Base-by-base conservation (phyloP, 169 alveolate genomes). In the Cardiosporidium cionae region DNA sequence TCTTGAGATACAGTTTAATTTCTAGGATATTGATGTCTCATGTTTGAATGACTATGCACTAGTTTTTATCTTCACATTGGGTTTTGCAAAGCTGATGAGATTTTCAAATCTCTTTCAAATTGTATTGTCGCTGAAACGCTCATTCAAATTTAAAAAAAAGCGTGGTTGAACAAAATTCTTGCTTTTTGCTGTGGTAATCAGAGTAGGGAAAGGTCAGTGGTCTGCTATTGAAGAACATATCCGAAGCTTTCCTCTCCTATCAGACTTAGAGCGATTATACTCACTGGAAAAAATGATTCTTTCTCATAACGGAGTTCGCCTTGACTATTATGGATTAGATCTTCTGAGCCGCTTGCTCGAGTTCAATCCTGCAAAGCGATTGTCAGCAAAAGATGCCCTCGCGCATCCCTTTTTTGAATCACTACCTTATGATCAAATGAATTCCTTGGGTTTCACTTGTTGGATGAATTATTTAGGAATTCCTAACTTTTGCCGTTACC, bases 361-460 rank as follows among this genome's bases (percentile, higher is more conserved):
- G 3, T 32, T 70, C 22, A 35, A 53, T 16, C 76, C 76, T 16
- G 27, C 71, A 7, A 36, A 52, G 28, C 76, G 76, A 7, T 34
- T 70, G 16, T 4, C 76, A 22, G 76, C 76, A 34, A 29, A 70
- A n/a, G 34, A 63, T 34, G 76, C 76, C 37, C 73, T 70, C 33
- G 70, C 76, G 1, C 76, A 70, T 9, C 76, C 76, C 7, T 70
- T 53, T 53, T 70, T 70, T 63, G 34, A 52, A 5, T 53, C 34
- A 16, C 2, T 70, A 35, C 76, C 76, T 22, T 70, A 44, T 35
- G 52, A 70, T 9, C 25, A 70, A 35, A 70, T 70, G 76, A 70
- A 70, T 22, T 27, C 34, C 25, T 63, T 70, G 29, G 76, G 76
- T 16, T 63, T 70, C 31, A 44, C 58, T 16, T 16, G n/a, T 44